Conservation (phyloP, 2,329 filamentous ascomycete species). For the Xenoacremonium recifei region DNA sequence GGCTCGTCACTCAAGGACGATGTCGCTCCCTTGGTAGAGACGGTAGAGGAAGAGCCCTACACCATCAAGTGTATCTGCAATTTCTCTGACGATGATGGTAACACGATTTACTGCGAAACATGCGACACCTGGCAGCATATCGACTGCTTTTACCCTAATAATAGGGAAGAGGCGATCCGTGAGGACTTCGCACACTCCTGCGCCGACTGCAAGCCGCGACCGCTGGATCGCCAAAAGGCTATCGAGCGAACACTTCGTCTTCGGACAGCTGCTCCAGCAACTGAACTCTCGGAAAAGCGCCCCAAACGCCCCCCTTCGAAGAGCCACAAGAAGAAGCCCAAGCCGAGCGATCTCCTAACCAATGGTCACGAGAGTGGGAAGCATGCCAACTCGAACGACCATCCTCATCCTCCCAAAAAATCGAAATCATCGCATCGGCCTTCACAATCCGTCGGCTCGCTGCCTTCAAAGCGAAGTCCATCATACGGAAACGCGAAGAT, state of each 20-base stretch:
- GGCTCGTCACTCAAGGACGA: constrained; percentile 38
- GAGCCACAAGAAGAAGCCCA: constrained; percentile 83
- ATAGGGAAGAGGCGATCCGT: constrained; percentile 69
- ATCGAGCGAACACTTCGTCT: constrained; percentile 68
- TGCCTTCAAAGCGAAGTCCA: constrained; percentile 63
- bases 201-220: constrained; percentile 79
- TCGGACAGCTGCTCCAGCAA: constrained; percentile 37
- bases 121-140: constrained; percentile 99
- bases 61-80: constrained; percentile 98
- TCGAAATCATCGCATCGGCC: constrained; percentile 78
- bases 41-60: constrained; percentile 73
- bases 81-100: constrained; percentile 92
- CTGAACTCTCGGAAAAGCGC: constrained; percentile 65
- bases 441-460: constrained; percentile 72
- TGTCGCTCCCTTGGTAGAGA: constrained; percentile 47
- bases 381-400: constrained; percentile 43
- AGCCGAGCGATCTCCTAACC: constrained; percentile 64
- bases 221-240: constrained; percentile 71
- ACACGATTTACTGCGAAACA: constrained; percentile 92
- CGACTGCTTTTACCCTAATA: constrained; percentile 84
- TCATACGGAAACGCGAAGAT: constrained; percentile 62
- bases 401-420: constrained; percentile 68
- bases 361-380: constrained; percentile 64
- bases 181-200: constrained; percentile 79
- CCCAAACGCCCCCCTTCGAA: constrained; percentile 74